Evolutionary conservation across 129 eudicot genomes (phyloP), one percentile per base, ranked within the genome.

Genomic region (Artemisia annua): DNA sequence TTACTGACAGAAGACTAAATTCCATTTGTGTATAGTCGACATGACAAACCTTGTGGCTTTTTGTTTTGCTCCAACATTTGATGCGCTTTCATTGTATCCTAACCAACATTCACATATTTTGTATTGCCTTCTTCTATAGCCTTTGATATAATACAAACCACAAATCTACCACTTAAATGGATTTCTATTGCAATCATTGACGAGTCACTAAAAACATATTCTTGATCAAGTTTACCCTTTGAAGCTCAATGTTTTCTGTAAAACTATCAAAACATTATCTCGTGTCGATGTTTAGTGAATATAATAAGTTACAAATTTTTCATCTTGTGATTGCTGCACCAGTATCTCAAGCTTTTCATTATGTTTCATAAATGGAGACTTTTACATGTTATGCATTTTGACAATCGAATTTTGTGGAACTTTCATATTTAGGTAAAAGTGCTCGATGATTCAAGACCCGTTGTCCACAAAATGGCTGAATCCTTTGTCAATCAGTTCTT

Each of bases 401-500:
- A 20, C 46, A 48, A 49, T 51, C 32, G 43, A 61, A 70, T 43
- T 55, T 62, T 58, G 26, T 72, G 53, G 54, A 35, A 5, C 53
- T 66, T 55, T 48, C 20, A 4, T 54, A 44, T 66, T 39, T 74
- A 95, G 99, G 88, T 95, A 58, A 95, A 79, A 78, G 78, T 84
- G 74, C 74, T 88, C 35, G 84, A 88, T 64, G 97, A 95, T 72
- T 76, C 91, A 2, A 83, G 97, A 82, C 97, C 96, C 39, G 79
- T 86, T 18, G 66, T 82, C 55, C 84, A 85, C 54, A 84, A 79
- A 79, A 68, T 94, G 85, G 81, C 85, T 35, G 97, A 90, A 78
- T 88, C 97, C 19, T 95, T 95, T 82, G 82, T 84, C 15, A 90
- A 85, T 75, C 81, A 86, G 49, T 95, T 95, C 78, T 95, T 90